These are phyloP conservation scores for Apiotrichum brassicae DNA, from an alignment of 1,284 basidiomycete genomes.

Conservation along the genomic window DNA sequence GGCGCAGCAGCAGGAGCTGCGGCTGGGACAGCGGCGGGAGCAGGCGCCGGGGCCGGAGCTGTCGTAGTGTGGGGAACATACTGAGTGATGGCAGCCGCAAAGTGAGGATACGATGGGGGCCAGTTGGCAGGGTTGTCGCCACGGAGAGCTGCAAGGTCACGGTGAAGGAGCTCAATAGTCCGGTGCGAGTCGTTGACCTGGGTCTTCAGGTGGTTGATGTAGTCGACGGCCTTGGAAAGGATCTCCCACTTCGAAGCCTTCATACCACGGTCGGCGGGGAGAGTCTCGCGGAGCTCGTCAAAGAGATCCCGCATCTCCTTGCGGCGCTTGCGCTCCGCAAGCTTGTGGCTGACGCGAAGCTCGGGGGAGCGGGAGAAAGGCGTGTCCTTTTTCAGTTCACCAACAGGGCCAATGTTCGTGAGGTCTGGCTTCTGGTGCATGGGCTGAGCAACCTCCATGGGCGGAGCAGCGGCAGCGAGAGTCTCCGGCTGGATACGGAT, in stretches of 20 bases:
- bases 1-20: slow-evolving; percentile 11
- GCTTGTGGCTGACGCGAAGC: slow-evolving; percentile 83
- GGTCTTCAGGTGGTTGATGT: slow-evolving; percentile 19
- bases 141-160: slow-evolving; percentile 12
- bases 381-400: slow-evolving; percentile 50
- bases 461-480: slow-evolving; percentile 24
- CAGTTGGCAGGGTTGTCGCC: slow-evolving; percentile 12
- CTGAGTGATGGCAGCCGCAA: slow-evolving; percentile 8
- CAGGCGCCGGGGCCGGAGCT: slow-evolving; percentile 11
- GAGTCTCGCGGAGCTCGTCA: slow-evolving; percentile 81
- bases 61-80: slow-evolving; percentile 18
- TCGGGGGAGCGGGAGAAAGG: slow-evolving; percentile 92
- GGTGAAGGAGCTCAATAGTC: slow-evolving; percentile 12
- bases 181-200: slow-evolving; percentile 13
- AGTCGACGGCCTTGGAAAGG: slow-evolving; percentile 22
- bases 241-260: slow-evolving; percentile 69
- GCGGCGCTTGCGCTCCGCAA: slow-evolving; percentile 86
- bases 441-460: slow-evolving; percentile 15
- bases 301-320: slow-evolving; percentile 98
- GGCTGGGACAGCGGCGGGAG: slow-evolving; percentile 11
- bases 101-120: slow-evolving; percentile 16
- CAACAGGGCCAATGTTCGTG: not conserved
- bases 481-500: slow-evolving; percentile 33
- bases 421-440: not conserved
- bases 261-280: slow-evolving; percentile 84